phyloP scores from a whole-genome alignment of 208 protist genomes.

The Lotmaria passim region DNA sequence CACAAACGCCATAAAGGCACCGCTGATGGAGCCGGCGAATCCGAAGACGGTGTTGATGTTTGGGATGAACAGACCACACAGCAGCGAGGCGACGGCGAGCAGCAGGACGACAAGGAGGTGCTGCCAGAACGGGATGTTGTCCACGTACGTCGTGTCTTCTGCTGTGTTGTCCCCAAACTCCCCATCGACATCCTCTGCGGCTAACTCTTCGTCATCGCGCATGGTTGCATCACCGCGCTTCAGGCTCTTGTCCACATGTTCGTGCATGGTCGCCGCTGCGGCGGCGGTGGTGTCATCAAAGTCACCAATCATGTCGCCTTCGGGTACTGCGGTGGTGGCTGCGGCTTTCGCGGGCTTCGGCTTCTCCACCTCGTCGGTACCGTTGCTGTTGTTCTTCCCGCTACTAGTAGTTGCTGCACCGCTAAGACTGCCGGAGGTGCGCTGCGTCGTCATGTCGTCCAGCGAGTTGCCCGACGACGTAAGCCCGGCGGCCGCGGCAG shows the following conservation, averaged over 20 bases:
- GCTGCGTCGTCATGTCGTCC: no score
- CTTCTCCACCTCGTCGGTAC: neutral
- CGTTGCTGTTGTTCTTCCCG: no score
- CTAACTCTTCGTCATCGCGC: neutral
- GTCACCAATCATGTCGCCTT: neutral
- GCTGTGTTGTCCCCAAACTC: conserved; percentile 11
- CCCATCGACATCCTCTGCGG: conserved; percentile 1
- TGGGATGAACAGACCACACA: conserved; percentile 77
- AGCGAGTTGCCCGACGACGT: no score
- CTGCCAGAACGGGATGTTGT: conserved; percentile 51
- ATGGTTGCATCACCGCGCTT: no score
- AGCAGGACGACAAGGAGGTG: conserved; percentile 41
- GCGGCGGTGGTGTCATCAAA: neutral
- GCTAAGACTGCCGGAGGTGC: no score
- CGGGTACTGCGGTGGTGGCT: neutral
- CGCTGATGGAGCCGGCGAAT: conserved; percentile 57
- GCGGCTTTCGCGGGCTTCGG: neutral
- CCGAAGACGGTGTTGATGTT: conserved; percentile 72
- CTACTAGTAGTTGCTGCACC: no score
- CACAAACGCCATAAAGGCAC: conserved; percentile 59
- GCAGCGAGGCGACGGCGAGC: conserved; percentile 40
- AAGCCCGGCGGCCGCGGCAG: neutral
- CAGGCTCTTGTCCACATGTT: no score
- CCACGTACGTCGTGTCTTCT: conserved; percentile 41
- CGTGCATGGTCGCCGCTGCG: neutral